Evolutionary conservation across 352 stramenopile species (phyloP).

Genomic region (Phytophthora foliorum): DNA sequence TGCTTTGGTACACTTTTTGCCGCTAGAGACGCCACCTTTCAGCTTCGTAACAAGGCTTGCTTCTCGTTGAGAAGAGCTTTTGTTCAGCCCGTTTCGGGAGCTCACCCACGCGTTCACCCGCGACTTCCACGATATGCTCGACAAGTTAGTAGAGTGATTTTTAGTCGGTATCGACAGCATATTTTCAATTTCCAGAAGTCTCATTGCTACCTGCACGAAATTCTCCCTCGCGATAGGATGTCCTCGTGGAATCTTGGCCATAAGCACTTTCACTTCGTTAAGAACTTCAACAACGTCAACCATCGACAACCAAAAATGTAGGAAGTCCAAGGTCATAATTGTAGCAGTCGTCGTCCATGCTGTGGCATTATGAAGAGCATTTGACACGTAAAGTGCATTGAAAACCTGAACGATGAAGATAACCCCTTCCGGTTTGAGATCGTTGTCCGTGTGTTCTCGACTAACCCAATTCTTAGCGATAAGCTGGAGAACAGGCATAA

Average conservation of each 20-base stretch:
- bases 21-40: background rate
- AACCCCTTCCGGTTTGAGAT: conserved; percentile 50
- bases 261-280: conserved; percentile 6
- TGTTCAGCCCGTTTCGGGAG: conserved; percentile 1
- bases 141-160: background rate
- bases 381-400: conserved; percentile 53
- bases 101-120: conserved; percentile 17
- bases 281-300: conserved; percentile 11
- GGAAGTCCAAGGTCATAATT: conserved; percentile 42
- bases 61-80: conserved; percentile 2
- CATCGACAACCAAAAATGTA: conserved; percentile 38
- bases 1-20: conserved; percentile 10
- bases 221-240: conserved; percentile 11
- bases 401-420: conserved; percentile 70
- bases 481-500: conserved; percentile 57
- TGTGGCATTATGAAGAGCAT: conserved; percentile 44
- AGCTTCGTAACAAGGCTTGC: background rate
- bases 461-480: conserved; percentile 52
- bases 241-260: conserved; percentile 11
- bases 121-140: conserved; percentile 5
- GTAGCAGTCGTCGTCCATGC: conserved; percentile 29
- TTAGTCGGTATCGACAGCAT: background rate
- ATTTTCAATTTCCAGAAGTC: conserved; percentile 7
- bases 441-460: conserved; percentile 19
- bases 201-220: conserved; percentile 22